Evolutionary conservation across 2,329 filamentous ascomycete genomes (phyloP).

Genomic region (Phymatotrichopsis omnivora): DNA sequence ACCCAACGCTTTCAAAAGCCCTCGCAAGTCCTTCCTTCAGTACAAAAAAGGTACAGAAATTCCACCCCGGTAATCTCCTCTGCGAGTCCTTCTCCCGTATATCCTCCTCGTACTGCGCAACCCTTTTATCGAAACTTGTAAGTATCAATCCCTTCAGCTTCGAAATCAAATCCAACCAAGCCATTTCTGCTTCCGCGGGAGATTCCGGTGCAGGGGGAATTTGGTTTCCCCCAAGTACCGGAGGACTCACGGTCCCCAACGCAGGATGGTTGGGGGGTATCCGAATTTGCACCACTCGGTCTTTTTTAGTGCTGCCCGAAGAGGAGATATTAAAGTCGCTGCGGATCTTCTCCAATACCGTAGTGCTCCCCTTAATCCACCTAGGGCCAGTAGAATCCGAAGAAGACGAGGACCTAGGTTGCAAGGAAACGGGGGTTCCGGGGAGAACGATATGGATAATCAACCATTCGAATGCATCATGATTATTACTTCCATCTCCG

Average conservation of each 20-base stretch:
- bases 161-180: constrained; percentile 72
- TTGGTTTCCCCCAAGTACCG: constrained; percentile 24
- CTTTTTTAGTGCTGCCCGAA: constrained; percentile 55
- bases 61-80: constrained; percentile 83
- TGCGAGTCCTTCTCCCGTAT: constrained; percentile 90
- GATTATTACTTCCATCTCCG: constrained; percentile 68
- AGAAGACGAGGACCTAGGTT: constrained; percentile 48
- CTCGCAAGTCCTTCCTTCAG: constrained; percentile 88
- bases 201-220: constrained; percentile 46
- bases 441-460: constrained; percentile 87
- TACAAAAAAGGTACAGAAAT: constrained; percentile 98
- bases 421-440: constrained; percentile 68
- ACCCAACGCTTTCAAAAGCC: constrained; percentile 89
- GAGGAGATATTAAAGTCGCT: constrained; percentile 77
- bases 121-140: constrained; percentile 78
- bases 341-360: constrained; percentile 78
- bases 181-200: constrained; percentile 65
- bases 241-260: constrained; percentile 25
- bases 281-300: constrained; percentile 76
- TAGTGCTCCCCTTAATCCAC: constrained; percentile 58
- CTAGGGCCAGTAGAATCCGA: constrained; percentile 19
- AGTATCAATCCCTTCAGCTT: constrained; percentile 85
- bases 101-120: constrained; percentile 92
- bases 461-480: constrained; percentile 94
- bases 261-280: constrained; percentile 40